phyloP scores from a whole-genome alignment of 257 asterid genomes.

The Solanum bulbocastanum region DNA sequence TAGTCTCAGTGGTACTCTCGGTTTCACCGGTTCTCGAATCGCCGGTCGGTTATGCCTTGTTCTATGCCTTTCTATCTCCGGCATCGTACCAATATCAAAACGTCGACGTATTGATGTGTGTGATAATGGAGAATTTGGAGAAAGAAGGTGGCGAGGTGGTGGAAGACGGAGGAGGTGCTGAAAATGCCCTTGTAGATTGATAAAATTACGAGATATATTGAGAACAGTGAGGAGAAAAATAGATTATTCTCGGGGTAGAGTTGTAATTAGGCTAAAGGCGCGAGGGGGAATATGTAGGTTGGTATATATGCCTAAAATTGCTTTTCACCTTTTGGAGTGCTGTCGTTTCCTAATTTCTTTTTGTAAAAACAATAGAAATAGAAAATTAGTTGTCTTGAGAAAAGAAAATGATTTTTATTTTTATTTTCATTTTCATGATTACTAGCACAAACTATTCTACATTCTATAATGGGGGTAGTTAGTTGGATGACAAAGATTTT shows the following conservation, averaged over 20 bases:
- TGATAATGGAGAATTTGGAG: not conserved
- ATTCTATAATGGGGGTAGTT: not conserved
- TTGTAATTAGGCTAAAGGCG: not conserved
- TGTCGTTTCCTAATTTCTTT: not conserved
- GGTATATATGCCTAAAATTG: not conserved
- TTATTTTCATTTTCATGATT: not conserved
- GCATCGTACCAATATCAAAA: not conserved
- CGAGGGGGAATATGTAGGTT: not conserved
- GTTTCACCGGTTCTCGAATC: conserved; percentile 12
- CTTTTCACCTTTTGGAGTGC: not conserved
- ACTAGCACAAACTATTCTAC: not conserved
- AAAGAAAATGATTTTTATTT: not conserved
- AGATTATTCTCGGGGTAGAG: not conserved
- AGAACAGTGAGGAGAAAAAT: not conserved
- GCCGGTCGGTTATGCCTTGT: conserved; percentile 7
- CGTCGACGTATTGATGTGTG: not conserved
- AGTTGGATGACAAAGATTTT: not conserved
- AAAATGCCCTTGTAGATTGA: not conserved
- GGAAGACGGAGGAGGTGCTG: not conserved
- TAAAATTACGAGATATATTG: not conserved
- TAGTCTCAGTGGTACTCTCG: conserved; percentile 31
- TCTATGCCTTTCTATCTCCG: conserved; percentile 15
- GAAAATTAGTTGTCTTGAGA: not conserved
- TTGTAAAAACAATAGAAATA: not conserved
- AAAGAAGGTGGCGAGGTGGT: not conserved